Evolutionary conservation across 148 eudicot genomes (phyloP), one percentile per base, ranked within the genome.

Genomic region (Heliamphora exappendiculata): DNA sequence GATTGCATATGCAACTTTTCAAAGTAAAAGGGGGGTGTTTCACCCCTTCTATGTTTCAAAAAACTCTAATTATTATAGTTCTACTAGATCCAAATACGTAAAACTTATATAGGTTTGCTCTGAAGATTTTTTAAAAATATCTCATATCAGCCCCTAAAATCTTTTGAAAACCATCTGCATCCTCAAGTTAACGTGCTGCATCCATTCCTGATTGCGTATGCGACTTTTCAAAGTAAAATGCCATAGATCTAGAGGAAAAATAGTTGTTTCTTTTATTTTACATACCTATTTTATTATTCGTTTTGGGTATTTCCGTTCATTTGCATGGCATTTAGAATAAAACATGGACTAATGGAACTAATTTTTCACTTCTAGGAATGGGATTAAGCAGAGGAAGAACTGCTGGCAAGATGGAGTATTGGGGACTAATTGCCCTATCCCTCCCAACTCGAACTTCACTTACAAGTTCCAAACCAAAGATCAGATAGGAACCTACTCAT

Each of bases 401-500:
- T 91, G 94, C 1, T 95, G 99, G 99, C 99, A 95, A 88, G 99
- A 95, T 80, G 99, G 99, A 10, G 94, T 95, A 4, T 57, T 84
- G 82, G 99, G 99, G 57, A 95, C 99, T n/a, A 93, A 95, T 72
- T 95, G 99, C 64, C 89, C 99, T 4, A 88, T 95, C 33, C 94
- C 91, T 66, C 88, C 97, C 0, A 92, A 87, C 81, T 50, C 86
- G 28, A 95, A 95, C 76, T 95, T 67, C 83, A 95, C 99, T 9
- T 93, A 95, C 85, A 84, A 82, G 67, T 91, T 96, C 78, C 99
- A 96, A 79, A 76, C 93, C 26, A 96, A 96, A 81, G 99, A 96
- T 81, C 99, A 96, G 77, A 91, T 95, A 77, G 99, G 99, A 67
- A 86, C 93, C 45, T 96, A 88, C 84, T 84, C 91, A 41, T 96